These are phyloP conservation scores for Phlegmacium glaucopus DNA, from an alignment of 768 basidiomycete genomes.

Conservation along the genomic window DNA sequence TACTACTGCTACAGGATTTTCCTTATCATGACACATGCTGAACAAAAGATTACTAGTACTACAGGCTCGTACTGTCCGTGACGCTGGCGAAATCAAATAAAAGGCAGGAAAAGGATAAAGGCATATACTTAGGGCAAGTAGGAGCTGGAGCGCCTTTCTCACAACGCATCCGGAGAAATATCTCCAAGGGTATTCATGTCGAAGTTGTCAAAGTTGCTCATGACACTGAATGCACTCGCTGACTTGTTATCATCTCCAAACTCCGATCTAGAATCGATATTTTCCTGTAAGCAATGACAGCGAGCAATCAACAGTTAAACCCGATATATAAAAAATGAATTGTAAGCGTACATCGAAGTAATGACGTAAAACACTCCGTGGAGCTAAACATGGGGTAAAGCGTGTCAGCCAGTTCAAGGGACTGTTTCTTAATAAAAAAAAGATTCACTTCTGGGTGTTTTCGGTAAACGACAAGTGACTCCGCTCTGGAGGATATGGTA, in stretches of 20 bases:
- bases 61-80: no score
- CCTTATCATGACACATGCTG: no score
- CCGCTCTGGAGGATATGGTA: slow-evolving; percentile 92
- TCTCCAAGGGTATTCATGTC: slow-evolving; percentile 25
- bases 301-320: slow-evolving; percentile 1
- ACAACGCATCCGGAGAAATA: slow-evolving; percentile 24
- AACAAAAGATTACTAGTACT: no score
- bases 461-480: slow-evolving; percentile 83
- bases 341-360: slow-evolving; percentile 82
- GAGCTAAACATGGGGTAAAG: slow-evolving; percentile 48
- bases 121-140: neutral
- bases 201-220: slow-evolving; percentile 18
- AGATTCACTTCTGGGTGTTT: slow-evolving; percentile 86
- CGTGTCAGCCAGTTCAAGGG: neutral
- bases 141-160: neutral
- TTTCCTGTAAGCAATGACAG: slow-evolving; percentile 46
- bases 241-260: slow-evolving; percentile 70
- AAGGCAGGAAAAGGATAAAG: neutral
- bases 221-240: slow-evolving; percentile 56
- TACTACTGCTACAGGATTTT: no score
- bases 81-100: no score
- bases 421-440: neutral
- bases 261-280: slow-evolving; percentile 69
- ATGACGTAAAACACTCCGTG: slow-evolving; percentile 80
- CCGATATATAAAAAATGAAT: slow-evolving; percentile 1